Evolutionary conservation across 768 basidiomycete genomes (phyloP).

Genomic region (Leucogyrophana mollusca): DNA sequence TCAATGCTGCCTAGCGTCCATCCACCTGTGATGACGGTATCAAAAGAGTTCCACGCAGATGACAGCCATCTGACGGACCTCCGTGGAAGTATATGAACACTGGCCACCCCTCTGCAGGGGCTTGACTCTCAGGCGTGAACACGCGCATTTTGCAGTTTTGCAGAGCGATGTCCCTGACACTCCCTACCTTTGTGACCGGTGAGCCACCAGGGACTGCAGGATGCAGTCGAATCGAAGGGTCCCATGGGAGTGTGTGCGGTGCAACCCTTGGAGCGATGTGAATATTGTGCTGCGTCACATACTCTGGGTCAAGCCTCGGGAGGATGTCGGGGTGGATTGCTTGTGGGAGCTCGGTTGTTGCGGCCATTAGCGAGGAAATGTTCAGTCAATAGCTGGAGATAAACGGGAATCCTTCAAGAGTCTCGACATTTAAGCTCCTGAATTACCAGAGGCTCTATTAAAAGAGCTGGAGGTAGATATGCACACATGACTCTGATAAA

Average conservation of each 20-base stretch:
- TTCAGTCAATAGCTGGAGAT: no score
- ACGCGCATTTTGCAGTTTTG: slow-evolving; percentile 54
- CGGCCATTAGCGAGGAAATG: no score
- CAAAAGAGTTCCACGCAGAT: background rate
- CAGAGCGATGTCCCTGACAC: slow-evolving; percentile 47
- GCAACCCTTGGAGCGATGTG: slow-evolving; percentile 43
- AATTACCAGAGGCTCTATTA: no score
- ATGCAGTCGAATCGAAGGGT: slow-evolving; percentile 48
- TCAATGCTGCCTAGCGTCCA: slow-evolving; percentile 70
- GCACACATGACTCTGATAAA: no score
- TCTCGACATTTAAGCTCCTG: no score
- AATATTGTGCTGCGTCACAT: slow-evolving; percentile 55
- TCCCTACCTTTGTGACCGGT: slow-evolving; percentile 53
- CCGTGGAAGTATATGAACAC: slow-evolving; percentile 74
- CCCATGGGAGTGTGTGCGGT: slow-evolving; percentile 60
- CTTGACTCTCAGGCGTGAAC: slow-evolving; percentile 55
- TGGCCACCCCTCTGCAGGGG: slow-evolving; percentile 61
- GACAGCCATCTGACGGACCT: slow-evolving; percentile 36
- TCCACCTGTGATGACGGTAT: slow-evolving; percentile 44
- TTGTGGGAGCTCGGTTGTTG: slow-evolving; percentile 24
- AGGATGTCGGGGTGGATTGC: slow-evolving; percentile 63
- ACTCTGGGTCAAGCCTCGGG: slow-evolving; percentile 59
- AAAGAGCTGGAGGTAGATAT: no score
- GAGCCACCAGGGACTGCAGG: slow-evolving; percentile 57
- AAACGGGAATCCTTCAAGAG: no score